Evolutionary conservation across 2,329 filamentous ascomycete genomes (phyloP), one percentile per base, ranked within the genome.

Genomic region (Botrytis tulipae): DNA sequence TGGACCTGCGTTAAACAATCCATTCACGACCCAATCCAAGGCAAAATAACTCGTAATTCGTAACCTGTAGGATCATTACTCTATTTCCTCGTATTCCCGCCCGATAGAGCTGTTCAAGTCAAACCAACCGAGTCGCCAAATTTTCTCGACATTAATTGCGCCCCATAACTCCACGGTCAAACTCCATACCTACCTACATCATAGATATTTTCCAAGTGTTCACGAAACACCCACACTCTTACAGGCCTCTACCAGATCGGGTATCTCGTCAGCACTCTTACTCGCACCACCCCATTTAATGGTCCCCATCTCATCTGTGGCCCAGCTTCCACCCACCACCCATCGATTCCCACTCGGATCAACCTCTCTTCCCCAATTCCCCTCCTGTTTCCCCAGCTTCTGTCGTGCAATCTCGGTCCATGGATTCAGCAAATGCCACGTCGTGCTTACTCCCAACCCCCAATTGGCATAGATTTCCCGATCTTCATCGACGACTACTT

Each of bases 341-440:
- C 91, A 93, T 71, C 90, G 83, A 78, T 84, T 89, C 67, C 91
- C 91, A 80, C 87, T 91, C 20, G 89, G 87, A 81, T 93, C 90
- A 59, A 87, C 83, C 73, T 85, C 87, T 48, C 87, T 88, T 40
- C 92, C 83, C 79, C 79, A 91, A 77, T 93, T 91, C 20, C 89
- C 87, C 80, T 93, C 90, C 72, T 87, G 83, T 73, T 85, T 87
- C 35, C 87, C 89, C 46, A 93, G 82, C 74, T 84, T 87, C 75
- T 87, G 87, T 10, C 87, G 85, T 44, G 84, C 85, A 78, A 86
- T 87, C 73, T 93, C 78, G 20, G 87, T 85, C 74, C 84, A 80
- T 2, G 90, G 90, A 72, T 85, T 88, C 37, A 92, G 81, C 18
- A 91, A 86, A 79, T 93, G 89, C 85, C 88, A 90, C 73, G 88